Base-by-base conservation (phyloP, 805 yeast species). In the Maudiozyma turicensis region DNA sequence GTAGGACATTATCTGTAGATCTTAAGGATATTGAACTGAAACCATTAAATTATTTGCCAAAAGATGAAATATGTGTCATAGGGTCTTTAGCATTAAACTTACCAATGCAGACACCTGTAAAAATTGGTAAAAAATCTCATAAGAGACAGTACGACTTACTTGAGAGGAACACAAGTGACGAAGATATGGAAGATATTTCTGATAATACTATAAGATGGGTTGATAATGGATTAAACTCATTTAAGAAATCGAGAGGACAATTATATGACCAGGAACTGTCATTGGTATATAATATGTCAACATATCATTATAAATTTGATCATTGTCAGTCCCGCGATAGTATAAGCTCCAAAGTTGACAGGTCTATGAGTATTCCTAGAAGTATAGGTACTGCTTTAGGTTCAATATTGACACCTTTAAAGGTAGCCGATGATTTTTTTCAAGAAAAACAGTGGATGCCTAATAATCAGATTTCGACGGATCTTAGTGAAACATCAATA, bases 1-100 rank as follows among this genome's bases (percentile, higher is more conserved):
- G 43, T n/a, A 37, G 43, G n/a, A 47, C 42, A 31, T 14, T 45
- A 14, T 53, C 61, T 8, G 52, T 58, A 5, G 54, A 55, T 40
- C 53, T 59, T 20, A 55, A 52, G 44, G 63, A 61, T 26, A 58
- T 59, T 42, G 61, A 59, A 44, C 41, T 59, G 14, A 54, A 51
- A 26, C 54, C 56, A 8, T 31, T 40, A 15, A 38, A 47, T 46
- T 6, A 14, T 6, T 11, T 30, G 6, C 28, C 40, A 30, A 33
- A 48, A 13, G 60, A 55, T 33, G 53, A 54, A 35, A 15, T 45
- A 32, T 54, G 43, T 31, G 46, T 50, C 3, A 57, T 56, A 3
- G 63, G 63, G 1, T 58, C 63, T 5, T 41, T 59, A 39, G 55
- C 58, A 13, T 39, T 59, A 11, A 50, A 45, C 8, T 20, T 48